phyloP scores from a whole-genome alignment of 805 yeast species.

The Wickerhamomyces hampshirensis region DNA sequence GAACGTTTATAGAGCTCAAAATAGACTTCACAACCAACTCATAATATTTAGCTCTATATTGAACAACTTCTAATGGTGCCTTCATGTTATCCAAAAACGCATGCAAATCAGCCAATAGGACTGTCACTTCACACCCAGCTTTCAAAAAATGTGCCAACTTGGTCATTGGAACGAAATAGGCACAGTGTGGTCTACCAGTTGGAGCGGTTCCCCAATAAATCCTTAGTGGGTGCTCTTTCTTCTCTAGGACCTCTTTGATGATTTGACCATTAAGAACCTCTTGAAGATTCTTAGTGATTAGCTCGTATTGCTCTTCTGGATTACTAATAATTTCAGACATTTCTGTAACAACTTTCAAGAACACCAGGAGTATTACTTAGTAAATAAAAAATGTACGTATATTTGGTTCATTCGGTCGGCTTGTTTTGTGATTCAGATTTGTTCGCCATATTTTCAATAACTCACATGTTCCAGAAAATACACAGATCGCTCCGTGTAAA shows the following conservation, averaged over 20 bases:
- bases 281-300: constrained; percentile 83
- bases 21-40: constrained; percentile 81
- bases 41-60: constrained; percentile 85
- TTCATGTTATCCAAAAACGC: constrained; percentile 98
- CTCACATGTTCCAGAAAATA: too few relatives aligned
- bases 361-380: too few relatives aligned
- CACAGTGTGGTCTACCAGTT: constrained; percentile 98
- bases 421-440: too few relatives aligned
- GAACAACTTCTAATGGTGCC: constrained; percentile 90
- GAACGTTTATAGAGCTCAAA: constrained; percentile 80
- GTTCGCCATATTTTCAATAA: too few relatives aligned
- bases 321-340: constrained; percentile 29
- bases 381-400: too few relatives aligned
- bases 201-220: constrained; percentile 99
- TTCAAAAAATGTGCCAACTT: constrained; percentile 90
- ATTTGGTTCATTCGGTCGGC: too few relatives aligned
- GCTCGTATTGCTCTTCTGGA: constrained; percentile 60
- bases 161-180: constrained; percentile 97
- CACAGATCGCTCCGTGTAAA: too few relatives aligned
- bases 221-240: constrained; percentile 74
- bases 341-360: too few relatives aligned
- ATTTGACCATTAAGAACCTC: constrained; percentile 88
- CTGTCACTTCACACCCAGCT: constrained; percentile 94
- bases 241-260: constrained; percentile 77
- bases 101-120: constrained; percentile 90